These are phyloP conservation scores for Aspergillus fischeri DNA, from an alignment of 2,329 filamentous ascomycete genomes.

Conservation along the genomic window DNA sequence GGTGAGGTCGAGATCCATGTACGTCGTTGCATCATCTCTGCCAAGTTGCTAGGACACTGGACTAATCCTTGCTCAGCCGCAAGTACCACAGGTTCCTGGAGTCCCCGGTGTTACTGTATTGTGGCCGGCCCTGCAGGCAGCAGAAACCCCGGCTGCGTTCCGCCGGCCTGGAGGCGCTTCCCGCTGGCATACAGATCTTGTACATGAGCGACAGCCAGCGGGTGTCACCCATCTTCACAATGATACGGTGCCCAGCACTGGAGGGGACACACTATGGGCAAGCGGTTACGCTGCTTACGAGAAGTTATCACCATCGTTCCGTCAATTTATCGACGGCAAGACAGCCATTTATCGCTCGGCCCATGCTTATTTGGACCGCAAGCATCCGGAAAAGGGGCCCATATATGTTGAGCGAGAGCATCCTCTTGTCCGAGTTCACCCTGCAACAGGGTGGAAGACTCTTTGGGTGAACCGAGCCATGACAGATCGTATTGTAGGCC, in stretches of 20 bases:
- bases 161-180: constrained; percentile 64
- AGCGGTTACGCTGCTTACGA: constrained; percentile 68
- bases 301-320: constrained; percentile 67
- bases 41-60: neutral
- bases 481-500: constrained; percentile 64
- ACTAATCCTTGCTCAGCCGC: constrained; percentile 47
- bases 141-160: constrained; percentile 59
- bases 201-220: constrained; percentile 67
- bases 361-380: constrained; percentile 63
- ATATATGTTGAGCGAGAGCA: constrained; percentile 64
- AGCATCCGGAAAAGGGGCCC: constrained; percentile 58
- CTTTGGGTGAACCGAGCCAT: constrained; percentile 69
- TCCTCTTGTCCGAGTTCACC: constrained; percentile 66
- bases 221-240: constrained; percentile 68
- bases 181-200: constrained; percentile 66
- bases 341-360: constrained; percentile 63
- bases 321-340: constrained; percentile 65
- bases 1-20: constrained; percentile 67
- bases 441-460: constrained; percentile 70
- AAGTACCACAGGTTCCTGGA: constrained; percentile 67
- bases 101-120: constrained; percentile 62
- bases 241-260: constrained; percentile 60
- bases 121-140: constrained; percentile 65
- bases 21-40: constrained; percentile 23
- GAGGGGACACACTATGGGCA: constrained; percentile 71